These are phyloP conservation scores for Clathrospora elynae DNA, from an alignment of 2,329 filamentous ascomycete genomes.

Conservation along the genomic window DNA sequence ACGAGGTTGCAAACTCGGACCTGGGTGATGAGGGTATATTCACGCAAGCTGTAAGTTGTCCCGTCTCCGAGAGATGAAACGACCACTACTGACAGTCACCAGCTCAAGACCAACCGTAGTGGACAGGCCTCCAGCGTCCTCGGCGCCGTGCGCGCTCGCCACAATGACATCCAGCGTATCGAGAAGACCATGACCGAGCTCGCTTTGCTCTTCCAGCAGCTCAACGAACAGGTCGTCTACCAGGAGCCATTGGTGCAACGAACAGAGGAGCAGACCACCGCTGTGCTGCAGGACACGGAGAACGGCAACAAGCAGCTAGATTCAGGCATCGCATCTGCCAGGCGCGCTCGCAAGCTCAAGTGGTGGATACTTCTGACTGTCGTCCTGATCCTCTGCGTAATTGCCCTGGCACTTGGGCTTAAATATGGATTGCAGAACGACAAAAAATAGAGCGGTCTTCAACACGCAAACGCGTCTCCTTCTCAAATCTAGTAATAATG, in stretches of 20 bases:
- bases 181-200: constrained; percentile 76
- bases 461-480: too few relatives aligned
- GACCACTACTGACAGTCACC: constrained; percentile 9
- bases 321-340: constrained; percentile 69
- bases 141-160: constrained; percentile 77
- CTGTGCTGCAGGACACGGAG: constrained; percentile 69
- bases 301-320: constrained; percentile 72
- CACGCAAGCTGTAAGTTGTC: constrained; percentile 72
- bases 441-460: constrained; percentile 1
- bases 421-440: constrained; percentile 51
- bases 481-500: too few relatives aligned
- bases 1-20: constrained; percentile 69
- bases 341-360: constrained; percentile 74
- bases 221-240: constrained; percentile 74
- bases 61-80: not conserved
- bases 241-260: constrained; percentile 69
- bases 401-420: constrained; percentile 57
- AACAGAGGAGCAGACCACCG: constrained; percentile 68
- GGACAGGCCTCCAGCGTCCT: constrained; percentile 75
- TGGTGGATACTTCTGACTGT: constrained; percentile 75
- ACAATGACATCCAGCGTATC: constrained; percentile 82
- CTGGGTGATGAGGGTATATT: constrained; percentile 82
- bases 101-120: constrained; percentile 76
- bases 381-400: constrained; percentile 54
- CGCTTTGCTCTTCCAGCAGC: constrained; percentile 71